Base-by-base conservation (phyloP, 75 land plant species). In the Cupressus sempervirens region DNA sequence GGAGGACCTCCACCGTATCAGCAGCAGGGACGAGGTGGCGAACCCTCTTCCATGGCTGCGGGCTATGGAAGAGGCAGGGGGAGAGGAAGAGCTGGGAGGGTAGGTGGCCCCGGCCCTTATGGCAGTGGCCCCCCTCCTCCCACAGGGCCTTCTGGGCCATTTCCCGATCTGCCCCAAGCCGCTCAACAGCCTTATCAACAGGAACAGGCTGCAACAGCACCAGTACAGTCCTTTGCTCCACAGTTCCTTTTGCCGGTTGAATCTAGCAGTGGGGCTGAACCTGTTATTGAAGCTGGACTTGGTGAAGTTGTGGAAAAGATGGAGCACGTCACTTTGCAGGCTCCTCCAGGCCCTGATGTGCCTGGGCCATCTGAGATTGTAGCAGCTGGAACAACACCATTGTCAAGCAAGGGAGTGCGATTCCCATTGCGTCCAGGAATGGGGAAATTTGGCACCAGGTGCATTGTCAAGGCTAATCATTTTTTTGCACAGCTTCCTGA, bases 91-190 rank as follows among this genome's bases (percentile, higher is more conserved):
- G 20, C 41, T 86, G 26, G 84, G 36, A 41, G 88, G 40, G 88
- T 92, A 16, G 85, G 90, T 62, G 82, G 80, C 14, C 45, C 52
- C 15, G 85, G 54, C 41, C 53, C 84, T 29, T 84, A 86, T 62
- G 90, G 82, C 73, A 79, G 84, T 83, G 83, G 87, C 54, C 90
- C 73, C 32, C 3, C 90, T 52, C 41, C 85, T 14, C 15, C 54
- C 80, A 80, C 38, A 32, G 85, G 83, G 18, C 83, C 84, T n/a
- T 68, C 86, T 13, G 85, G 88, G 72, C 73, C 85, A 74, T 76
- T 82, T 88, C 92, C 96, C 96, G 93, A 94, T 89, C 95, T 93
- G 92, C 95, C 90, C 95, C 95, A 95, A 93, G 96, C 95, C 85
- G 84, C 89, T 38, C 93, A 35, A 41, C 46, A 83, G 43, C 81